Percentiles rank a stretch among this genome's conserved stretches.
Conservation (phyloP, 495 filamentous ascomycete species). For the Xylaria curta region DNA sequence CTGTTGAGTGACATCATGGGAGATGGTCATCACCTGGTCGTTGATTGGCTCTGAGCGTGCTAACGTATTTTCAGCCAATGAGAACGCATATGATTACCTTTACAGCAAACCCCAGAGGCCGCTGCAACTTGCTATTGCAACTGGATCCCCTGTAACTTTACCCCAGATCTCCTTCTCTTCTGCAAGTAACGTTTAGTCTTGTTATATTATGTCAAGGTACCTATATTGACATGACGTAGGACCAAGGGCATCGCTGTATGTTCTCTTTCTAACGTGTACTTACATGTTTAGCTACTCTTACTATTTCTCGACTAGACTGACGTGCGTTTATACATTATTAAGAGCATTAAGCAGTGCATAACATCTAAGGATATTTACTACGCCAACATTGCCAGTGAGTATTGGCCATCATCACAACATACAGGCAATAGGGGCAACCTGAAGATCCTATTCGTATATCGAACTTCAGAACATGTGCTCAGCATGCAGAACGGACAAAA, state of each 20-base stretch:
- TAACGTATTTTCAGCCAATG: conserved; percentile 7
- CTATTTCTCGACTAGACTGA: no score
- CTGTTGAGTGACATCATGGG: conserved; percentile 25
- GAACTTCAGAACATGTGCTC: background rate
- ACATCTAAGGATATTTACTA: no score
- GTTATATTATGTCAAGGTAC: background rate
- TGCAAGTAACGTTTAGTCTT: background rate
- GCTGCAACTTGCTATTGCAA: background rate
- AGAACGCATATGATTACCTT: conserved; percentile 21
- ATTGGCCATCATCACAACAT: no score
- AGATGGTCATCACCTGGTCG: conserved; percentile 20
- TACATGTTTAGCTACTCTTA: no score
- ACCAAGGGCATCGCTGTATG: no score
- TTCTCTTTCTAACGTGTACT: no score
- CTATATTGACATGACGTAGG: no score
- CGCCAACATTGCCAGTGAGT: no score
- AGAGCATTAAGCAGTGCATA: no score
- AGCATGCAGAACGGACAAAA: background rate
- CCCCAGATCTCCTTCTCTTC: background rate
- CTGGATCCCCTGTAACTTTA: background rate
- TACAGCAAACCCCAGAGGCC: background rate
- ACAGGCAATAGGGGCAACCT: no score
- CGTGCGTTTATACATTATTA: no score
- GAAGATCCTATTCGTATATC: background rate
- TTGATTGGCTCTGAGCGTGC: conserved; percentile 7